Evolutionary conservation across 495 filamentous ascomycete species (phyloP).

Genomic region (Pseudoneurospora amorphoporcata): DNA sequence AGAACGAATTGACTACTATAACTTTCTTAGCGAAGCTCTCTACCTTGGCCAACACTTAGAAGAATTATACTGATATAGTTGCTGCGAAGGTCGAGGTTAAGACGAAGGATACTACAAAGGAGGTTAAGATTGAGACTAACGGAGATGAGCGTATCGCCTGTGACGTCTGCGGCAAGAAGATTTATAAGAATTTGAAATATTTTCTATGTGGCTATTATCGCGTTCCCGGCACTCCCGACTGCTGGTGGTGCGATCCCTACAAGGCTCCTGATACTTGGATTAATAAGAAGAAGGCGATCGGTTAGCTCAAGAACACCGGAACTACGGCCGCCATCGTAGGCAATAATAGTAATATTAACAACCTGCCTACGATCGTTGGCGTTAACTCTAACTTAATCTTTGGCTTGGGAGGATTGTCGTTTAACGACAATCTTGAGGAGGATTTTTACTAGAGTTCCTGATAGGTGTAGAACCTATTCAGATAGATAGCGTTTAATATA

Average conservation of each 20-base stretch:
- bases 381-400: not conserved
- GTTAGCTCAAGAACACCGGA: too few species aligned
- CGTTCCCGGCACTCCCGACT: rapidly evolving
- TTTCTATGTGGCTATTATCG: not conserved
- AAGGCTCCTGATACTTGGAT: not conserved
- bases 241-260: not conserved
- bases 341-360: not conserved
- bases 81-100: too few species aligned
- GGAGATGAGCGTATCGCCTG: too few species aligned
- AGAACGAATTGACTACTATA: too few species aligned
- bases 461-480: not conserved
- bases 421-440: not conserved
- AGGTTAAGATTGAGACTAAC: not conserved
- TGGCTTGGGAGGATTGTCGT: too few species aligned
- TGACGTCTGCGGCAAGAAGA: too few species aligned
- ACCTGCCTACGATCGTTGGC: not conserved
- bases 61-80: not conserved
- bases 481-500: too few species aligned
- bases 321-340: not conserved
- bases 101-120: not conserved
- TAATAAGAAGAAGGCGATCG: not conserved
- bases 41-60: not conserved
- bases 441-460: not conserved
- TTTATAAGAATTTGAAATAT: too few species aligned
- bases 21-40: not conserved